Base-by-base conservation (phyloP, 495 filamentous ascomycete genomes). In the Lepraria neglecta region DNA sequence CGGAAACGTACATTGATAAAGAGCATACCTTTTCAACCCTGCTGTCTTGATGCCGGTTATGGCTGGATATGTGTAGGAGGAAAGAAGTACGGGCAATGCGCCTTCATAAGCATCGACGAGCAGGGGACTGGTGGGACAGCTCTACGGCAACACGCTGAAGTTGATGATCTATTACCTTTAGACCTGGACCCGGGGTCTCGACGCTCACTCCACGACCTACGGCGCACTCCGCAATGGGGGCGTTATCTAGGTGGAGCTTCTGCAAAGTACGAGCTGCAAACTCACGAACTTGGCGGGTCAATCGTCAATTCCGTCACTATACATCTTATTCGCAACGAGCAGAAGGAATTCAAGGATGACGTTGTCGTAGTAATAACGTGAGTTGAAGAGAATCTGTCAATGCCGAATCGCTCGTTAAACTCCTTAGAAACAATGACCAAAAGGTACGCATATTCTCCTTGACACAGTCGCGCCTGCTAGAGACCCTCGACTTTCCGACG, bases 51-150 rank as follows among this genome's bases (percentile, higher is more conserved):
- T 21, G 85, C 90, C 44, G 86, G 82, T 24, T 81, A 89, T 70
- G 90, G 90, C 55, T 97, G 89, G 89, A 80, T 97, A 19, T 95
- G 88, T 66, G 87, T 89, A 38, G 94, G 92, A 42, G 94, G 95
- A 55, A 76, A 77, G 24, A 86, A 91, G 56, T 80, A 83, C 61
- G 94, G 94, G 54, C 84, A 91, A 69, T 95, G 95, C 68, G 85
- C 87, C 58, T 83, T 90, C 44, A 87, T 98, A 62, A 27, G 65
- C 67, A 48, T 58, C 45, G 56, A 61, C 7, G 31, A 61, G 66
- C 47, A 35, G 61, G 59, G 28, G 71, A 64, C 27, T 63, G 62
- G 58, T 71, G 70, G 51, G 65, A 67, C 44, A 70, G 71, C 42
- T 69, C 70, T 70, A 27, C 63, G 70, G 31, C 72, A 74, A 45